Evolutionary conservation across 176 grass and related monocot species (phyloP).

Genomic region (Bothriochloa decipiens): DNA sequence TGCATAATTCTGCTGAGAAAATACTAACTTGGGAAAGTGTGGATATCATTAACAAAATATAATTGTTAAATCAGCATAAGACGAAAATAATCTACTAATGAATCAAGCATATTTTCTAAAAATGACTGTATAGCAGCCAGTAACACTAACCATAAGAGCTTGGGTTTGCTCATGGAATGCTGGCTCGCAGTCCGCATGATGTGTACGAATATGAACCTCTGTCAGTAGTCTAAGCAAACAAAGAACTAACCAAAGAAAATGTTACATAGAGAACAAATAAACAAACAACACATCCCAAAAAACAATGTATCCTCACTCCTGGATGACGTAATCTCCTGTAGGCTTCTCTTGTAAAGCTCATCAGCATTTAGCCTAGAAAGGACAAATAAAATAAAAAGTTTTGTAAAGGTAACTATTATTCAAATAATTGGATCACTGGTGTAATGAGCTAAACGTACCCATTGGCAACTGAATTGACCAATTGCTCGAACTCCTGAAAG

Average conservation of each 20-base stretch:
- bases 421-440: neutral
- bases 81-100: neutral
- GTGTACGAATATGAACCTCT: conserved; percentile 30
- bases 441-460: conserved; percentile 3
- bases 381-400: neutral
- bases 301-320: conserved; percentile 36
- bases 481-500: conserved; percentile 36
- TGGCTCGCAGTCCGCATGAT: neutral
- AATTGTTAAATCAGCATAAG: neutral
- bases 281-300: conserved; percentile 27
- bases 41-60: neutral
- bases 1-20: neutral
- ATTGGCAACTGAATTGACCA: conserved; percentile 30
- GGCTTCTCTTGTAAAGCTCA: conserved; percentile 30
- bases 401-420: neutral
- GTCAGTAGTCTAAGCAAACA: conserved; percentile 41
- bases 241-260: conserved; percentile 38
- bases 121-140: neutral
- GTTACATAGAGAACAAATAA: conserved; percentile 9
- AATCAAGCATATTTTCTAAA: neutral
- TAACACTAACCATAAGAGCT: conserved; percentile 6
- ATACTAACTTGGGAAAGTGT: neutral
- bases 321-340: neutral
- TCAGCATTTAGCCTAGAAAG: conserved; percentile 6
- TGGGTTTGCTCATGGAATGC: neutral